Percentiles rank a stretch among this genome's conserved stretches.
These are phyloP conservation scores for Colletotrichum spinosum DNA, from an alignment of 2,329 filamentous ascomycete species.

Conservation along the genomic window DNA sequence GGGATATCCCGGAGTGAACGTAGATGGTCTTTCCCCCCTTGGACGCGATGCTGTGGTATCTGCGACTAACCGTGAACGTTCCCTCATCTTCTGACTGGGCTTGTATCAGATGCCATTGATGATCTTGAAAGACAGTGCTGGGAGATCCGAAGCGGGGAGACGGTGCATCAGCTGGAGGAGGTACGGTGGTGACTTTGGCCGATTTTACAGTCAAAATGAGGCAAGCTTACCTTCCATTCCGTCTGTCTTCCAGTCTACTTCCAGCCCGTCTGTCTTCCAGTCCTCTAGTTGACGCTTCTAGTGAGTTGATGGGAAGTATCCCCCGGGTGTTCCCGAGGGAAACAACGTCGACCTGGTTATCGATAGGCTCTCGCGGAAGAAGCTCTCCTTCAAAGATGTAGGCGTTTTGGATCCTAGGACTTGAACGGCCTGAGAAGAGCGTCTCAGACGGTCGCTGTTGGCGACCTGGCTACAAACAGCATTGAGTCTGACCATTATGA, in stretches of 20 bases:
- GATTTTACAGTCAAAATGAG: not conserved
- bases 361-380: too few relatives aligned
- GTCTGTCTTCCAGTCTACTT: too few relatives aligned
- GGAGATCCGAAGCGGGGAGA: conserved; percentile 68
- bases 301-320: too few relatives aligned
- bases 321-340: too few relatives aligned
- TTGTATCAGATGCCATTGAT: conserved; percentile 68
- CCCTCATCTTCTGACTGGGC: conserved; percentile 68
- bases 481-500: conserved; percentile 32
- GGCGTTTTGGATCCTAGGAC: too few relatives aligned
- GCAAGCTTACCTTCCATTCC: too few relatives aligned
- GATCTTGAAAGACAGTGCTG: conserved; percentile 55
- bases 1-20: conserved; percentile 71
- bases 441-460: conserved; percentile 32
- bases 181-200: conserved; percentile 37
- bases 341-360: too few relatives aligned
- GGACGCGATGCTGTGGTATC: conserved; percentile 66
- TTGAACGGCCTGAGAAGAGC: too few relatives aligned
- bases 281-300: too few relatives aligned
- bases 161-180: conserved; percentile 48
- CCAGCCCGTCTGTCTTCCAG: too few relatives aligned
- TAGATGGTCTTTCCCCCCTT: conserved; percentile 58
- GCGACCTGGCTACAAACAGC: conserved; percentile 43
- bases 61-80: conserved; percentile 51
- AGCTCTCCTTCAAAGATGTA: too few relatives aligned